A percentile compares a stretch with the other conserved stretches of the same genome.
Evolutionary conservation across 2,329 filamentous ascomycete genomes (phyloP).

Genomic region (Xylaria sp.): DNA sequence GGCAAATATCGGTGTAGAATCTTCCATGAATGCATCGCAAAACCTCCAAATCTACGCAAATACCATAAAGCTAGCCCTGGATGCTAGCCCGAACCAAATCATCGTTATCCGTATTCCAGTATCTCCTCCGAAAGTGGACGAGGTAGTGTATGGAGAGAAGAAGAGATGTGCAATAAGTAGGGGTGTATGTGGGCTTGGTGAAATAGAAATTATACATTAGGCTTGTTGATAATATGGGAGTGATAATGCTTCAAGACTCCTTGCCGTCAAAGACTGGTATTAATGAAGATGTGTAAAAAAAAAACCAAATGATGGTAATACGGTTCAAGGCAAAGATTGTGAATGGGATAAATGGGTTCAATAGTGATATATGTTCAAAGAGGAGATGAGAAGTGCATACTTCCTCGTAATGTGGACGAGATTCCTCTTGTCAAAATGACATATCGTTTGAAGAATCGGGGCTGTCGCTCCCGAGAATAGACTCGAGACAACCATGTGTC

Average conservation of each 20-base stretch:
- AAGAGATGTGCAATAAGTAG: background rate
- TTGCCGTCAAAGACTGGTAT: background rate
- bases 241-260: background rate
- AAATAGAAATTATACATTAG: slow-evolving; percentile 3
- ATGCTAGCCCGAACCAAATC: background rate
- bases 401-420: background rate
- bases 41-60: slow-evolving; percentile 19
- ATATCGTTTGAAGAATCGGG: slow-evolving; percentile 4
- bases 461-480: slow-evolving; percentile 9
- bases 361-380: background rate
- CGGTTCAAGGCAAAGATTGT: background rate
- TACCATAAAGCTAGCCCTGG: background rate
- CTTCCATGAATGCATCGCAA: slow-evolving; percentile 1
- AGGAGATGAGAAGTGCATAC: background rate
- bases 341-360: background rate
- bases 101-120: background rate
- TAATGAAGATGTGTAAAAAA: background rate
- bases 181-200: background rate
- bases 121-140: background rate
- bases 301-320: background rate
- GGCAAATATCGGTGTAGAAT: background rate
- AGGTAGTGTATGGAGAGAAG: background rate
- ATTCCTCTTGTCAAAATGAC: slow-evolving; percentile 4
- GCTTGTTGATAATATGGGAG: background rate
- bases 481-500: background rate